phyloP scores from a whole-genome alignment of 2,329 filamentous ascomycete species.

The Apiospora malaysiana region DNA sequence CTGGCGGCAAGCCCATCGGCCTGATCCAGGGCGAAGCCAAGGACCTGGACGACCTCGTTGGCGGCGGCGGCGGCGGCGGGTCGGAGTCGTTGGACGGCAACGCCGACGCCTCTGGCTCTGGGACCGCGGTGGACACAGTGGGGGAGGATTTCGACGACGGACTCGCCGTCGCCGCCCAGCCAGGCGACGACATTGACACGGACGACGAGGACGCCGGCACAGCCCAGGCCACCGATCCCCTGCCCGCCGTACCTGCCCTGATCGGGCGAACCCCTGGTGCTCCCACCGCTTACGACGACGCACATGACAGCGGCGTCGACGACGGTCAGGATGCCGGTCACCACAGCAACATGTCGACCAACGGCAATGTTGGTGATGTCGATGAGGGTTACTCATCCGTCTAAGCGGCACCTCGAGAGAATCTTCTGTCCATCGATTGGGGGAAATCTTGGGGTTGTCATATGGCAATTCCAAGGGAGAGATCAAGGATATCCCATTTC shows the following conservation, averaged over 20 bases:
- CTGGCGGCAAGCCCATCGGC: conserved; percentile 38
- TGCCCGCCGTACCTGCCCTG: too few relatives aligned
- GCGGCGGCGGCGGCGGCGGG: neutral
- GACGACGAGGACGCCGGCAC: neutral
- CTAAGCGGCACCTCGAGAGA: neutral
- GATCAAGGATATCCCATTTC: too few relatives aligned
- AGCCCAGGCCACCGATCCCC: too few relatives aligned
- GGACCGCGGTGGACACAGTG: neutral
- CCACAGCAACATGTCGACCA: neutral
- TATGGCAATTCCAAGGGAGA: too few relatives aligned
- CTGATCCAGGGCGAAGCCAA: conserved; percentile 25
- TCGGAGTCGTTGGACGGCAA: neutral
- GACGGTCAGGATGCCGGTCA: neutral
- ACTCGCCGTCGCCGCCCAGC: neutral
- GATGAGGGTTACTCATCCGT: neutral
- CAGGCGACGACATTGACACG: too few relatives aligned
- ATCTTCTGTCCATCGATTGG: neutral
- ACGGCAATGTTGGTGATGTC: neutral
- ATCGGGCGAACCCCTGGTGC: too few relatives aligned
- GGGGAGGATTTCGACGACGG: neutral
- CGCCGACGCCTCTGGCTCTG: neutral
- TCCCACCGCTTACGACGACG: too few relatives aligned
- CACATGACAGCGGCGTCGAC: neutral
- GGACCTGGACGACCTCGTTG: neutral
- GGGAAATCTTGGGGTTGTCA: too few relatives aligned